Conservation (phyloP, 208 protist genomes). For the Trypanosoma theileri region DNA sequence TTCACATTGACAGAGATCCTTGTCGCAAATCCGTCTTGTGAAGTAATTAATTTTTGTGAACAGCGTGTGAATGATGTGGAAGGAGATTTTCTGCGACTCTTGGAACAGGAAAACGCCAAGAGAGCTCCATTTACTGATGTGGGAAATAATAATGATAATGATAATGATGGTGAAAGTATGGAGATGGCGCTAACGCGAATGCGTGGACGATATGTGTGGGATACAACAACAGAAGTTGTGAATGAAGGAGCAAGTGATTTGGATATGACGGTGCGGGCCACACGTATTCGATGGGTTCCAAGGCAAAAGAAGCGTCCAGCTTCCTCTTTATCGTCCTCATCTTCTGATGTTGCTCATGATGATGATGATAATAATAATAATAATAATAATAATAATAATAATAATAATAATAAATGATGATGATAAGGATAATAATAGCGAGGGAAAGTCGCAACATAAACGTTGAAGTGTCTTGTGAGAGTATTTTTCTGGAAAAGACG, state of each 20-base stretch:
- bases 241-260: conserved; percentile 60
- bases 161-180: conserved; percentile 17
- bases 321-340: not conserved
- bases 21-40: conserved; percentile 48
- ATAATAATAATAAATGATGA: conserved; percentile 1
- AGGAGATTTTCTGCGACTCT: conserved; percentile 57
- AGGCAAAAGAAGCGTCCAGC: not conserved
- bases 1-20: conserved; percentile 84
- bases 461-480: too few relatives aligned
- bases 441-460: too few relatives aligned
- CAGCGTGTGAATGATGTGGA: conserved; percentile 86
- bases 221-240: conserved; percentile 43
- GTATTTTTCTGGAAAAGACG: too few relatives aligned
- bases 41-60: conserved; percentile 88
- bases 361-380: not conserved
- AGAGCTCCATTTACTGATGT: not conserved
- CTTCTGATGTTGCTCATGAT: not conserved
- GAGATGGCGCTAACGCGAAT: conserved; percentile 32
- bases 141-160: not conserved
- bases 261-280: conserved; percentile 63
- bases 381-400: too few relatives aligned
- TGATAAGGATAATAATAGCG: too few relatives aligned
- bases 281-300: conserved; percentile 58
- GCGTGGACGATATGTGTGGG: conserved; percentile 47
- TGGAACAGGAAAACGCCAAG: conserved; percentile 59